Percentiles rank a stretch among this genome's conserved stretches.
Conservation (phyloP, 140 eudicot species). For the Cichorium intybus region DNA sequence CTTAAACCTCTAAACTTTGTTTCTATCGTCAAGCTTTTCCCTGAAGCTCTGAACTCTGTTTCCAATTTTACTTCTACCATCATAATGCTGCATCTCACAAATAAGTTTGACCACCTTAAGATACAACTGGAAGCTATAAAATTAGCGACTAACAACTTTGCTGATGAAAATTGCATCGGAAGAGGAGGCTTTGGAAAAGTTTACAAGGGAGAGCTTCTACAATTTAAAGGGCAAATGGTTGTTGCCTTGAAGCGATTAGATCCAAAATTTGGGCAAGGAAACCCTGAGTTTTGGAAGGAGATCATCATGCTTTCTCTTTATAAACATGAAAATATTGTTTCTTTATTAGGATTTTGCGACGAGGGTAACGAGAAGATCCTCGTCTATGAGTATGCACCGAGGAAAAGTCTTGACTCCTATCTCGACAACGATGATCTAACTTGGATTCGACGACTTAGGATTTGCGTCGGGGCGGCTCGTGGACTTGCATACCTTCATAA, state of each 20-base stretch:
- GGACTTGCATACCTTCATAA: slow-evolving; percentile 1
- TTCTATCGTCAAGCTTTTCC: no score
- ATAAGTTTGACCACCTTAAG: not conserved
- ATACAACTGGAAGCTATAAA: slow-evolving; percentile 9
- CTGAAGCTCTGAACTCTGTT: not conserved
- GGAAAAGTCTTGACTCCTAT: slow-evolving; percentile 5
- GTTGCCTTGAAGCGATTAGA: slow-evolving; percentile 19
- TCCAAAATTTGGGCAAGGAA: slow-evolving; percentile 6
- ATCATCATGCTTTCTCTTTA: slow-evolving; percentile 3
- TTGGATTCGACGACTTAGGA: slow-evolving; percentile 3
- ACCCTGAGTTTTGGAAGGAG: slow-evolving; percentile 22
- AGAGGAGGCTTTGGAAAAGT: slow-evolving; percentile 18
- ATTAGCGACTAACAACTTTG: slow-evolving; percentile 13
- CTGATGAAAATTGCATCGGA: slow-evolving; percentile 1
- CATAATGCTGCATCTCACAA: not conserved
- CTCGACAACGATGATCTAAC: not conserved
- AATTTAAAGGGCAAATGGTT: not conserved
- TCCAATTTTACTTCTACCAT: not conserved
- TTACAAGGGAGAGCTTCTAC: slow-evolving; percentile 14
- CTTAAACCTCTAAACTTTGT: no score
- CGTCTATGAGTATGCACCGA: slow-evolving; percentile 5
- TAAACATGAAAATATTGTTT: slow-evolving; percentile 4
- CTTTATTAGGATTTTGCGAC: slow-evolving; percentile 9
- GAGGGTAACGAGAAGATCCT: slow-evolving; percentile 4
- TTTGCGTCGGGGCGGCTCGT: slow-evolving; percentile 7